phyloP scores from a whole-genome alignment of 306 rosid genomes.

The Cucurbita maxima region DNA sequence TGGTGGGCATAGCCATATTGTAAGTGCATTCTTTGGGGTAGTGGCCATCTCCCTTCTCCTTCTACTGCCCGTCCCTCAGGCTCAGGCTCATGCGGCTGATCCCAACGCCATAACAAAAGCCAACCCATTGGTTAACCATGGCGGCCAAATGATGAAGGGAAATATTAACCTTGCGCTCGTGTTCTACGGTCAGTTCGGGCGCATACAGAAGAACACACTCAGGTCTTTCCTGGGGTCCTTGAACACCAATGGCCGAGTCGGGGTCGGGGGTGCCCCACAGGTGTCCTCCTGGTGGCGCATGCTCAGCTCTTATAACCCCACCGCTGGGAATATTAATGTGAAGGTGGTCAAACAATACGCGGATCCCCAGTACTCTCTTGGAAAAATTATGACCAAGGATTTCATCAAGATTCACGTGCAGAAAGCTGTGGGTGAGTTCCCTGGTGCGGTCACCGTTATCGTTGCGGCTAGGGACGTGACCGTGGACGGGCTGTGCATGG shows the following conservation, averaged over 20 bases:
- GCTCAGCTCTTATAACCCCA: slow-evolving; percentile 23
- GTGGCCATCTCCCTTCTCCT: not conserved
- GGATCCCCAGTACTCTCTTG: slow-evolving; percentile 18
- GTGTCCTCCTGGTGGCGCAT: slow-evolving; percentile 37
- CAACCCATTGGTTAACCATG: not conserved
- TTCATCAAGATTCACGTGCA: too few species aligned
- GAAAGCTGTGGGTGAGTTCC: too few species aligned
- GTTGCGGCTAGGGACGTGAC: slow-evolving; percentile 14
- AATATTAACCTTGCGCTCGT: slow-evolving; percentile 17
- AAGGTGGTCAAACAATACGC: slow-evolving; percentile 10
- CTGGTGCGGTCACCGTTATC: too few species aligned
- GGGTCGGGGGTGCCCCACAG: not conserved
- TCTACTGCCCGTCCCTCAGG: not conserved
- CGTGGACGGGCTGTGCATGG: slow-evolving; percentile 23
- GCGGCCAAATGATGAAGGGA: slow-evolving; percentile 20
- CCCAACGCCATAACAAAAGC: not conserved
- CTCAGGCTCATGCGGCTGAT: too few species aligned
- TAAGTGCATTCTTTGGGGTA: not conserved
- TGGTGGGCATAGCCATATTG: not conserved
- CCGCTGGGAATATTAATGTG: not conserved
- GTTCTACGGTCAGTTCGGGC: slow-evolving; percentile 29
- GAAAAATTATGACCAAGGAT: slow-evolving; percentile 33
- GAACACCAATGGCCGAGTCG: not conserved
- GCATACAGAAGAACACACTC: slow-evolving; percentile 15
- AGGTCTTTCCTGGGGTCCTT: slow-evolving; percentile 27